phyloP scores from a whole-genome alignment of 2,329 filamentous ascomycete species.

The Blastomyces percursus region DNA sequence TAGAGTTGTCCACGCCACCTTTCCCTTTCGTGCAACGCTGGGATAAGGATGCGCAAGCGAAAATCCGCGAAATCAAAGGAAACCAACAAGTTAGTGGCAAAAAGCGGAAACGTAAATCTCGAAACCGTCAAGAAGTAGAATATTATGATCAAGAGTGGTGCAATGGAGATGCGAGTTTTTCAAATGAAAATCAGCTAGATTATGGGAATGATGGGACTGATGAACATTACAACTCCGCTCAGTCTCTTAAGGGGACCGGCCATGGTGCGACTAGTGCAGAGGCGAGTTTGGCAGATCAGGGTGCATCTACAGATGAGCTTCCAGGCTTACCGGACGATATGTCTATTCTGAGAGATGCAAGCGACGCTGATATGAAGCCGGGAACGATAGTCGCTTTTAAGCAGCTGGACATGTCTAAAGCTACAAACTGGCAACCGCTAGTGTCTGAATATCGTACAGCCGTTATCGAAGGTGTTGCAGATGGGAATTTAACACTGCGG shows the following conservation, averaged over 20 bases:
- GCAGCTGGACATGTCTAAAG: conserved; percentile 37
- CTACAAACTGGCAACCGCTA: conserved; percentile 37
- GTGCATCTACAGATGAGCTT: conserved; percentile 34
- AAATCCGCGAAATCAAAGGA: conserved; percentile 31
- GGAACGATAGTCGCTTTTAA: conserved; percentile 38
- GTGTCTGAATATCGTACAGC: conserved; percentile 53
- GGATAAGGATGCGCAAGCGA: conserved; percentile 60
- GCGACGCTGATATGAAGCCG: conserved; percentile 23
- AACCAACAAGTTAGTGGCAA: conserved; percentile 19
- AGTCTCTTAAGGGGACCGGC: not conserved
- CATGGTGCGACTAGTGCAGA: not conserved
- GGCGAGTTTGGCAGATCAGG: not conserved
- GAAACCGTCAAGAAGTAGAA: conserved; percentile 37
- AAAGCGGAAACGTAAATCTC: conserved; percentile 41
- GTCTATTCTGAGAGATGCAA: conserved; percentile 45
- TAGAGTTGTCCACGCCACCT: conserved; percentile 62
- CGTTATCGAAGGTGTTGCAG: conserved; percentile 47
- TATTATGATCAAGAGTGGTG: conserved; percentile 14
- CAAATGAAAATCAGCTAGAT: conserved; percentile 18
- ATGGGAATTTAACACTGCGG: conserved; percentile 48
- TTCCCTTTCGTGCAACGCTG: conserved; percentile 86
- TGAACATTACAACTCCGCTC: conserved; percentile 15
- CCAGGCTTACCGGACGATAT: conserved; percentile 49
- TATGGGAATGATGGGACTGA: conserved; percentile 5
- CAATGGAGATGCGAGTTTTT: conserved; percentile 6